A percentile compares a stretch with the other conserved stretches of the same genome.
Evolutionary conservation across 352 stramenopile genomes (phyloP).

Genomic region (Discostella stelligera): DNA sequence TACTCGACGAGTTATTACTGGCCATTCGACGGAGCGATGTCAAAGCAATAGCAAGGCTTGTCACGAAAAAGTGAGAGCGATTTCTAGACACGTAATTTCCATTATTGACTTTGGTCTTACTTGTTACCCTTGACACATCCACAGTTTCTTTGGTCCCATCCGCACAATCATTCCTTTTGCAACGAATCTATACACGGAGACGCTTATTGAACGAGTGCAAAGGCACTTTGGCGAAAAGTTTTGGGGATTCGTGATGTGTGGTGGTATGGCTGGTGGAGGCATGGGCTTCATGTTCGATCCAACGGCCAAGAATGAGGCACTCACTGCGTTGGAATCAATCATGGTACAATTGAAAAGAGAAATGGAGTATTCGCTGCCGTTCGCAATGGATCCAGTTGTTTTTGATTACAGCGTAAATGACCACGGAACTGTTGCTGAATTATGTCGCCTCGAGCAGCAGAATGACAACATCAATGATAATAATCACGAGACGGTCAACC

Average conservation of each 20-base stretch:
- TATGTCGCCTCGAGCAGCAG: slow-evolving; percentile 20
- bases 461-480: neutral
- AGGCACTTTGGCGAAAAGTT: slow-evolving; percentile 53
- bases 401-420: slow-evolving; percentile 70
- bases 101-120: no score
- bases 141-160: slow-evolving; percentile 61
- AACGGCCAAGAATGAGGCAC: slow-evolving; percentile 41
- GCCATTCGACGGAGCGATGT: slow-evolving; percentile 55
- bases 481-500: neutral
- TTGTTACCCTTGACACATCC: neutral
- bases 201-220: slow-evolving; percentile 52
- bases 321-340: slow-evolving; percentile 50
- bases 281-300: slow-evolving; percentile 75
- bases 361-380: slow-evolving; percentile 56
- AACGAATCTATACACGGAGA: slow-evolving; percentile 67
- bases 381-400: slow-evolving; percentile 67
- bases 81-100: neutral
- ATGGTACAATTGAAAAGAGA: slow-evolving; percentile 61
- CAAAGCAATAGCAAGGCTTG: slow-evolving; percentile 50
- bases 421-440: slow-evolving; percentile 48
- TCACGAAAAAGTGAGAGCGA: slow-evolving; percentile 46
- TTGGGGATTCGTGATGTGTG: slow-evolving; percentile 57
- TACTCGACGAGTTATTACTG: slow-evolving; percentile 61
- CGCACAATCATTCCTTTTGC: slow-evolving; percentile 61
- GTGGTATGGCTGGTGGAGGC: slow-evolving; percentile 51